Base-by-base conservation (phyloP, 2,329 filamentous ascomycete species). In the Pseudogymnoascus verrucosus region DNA sequence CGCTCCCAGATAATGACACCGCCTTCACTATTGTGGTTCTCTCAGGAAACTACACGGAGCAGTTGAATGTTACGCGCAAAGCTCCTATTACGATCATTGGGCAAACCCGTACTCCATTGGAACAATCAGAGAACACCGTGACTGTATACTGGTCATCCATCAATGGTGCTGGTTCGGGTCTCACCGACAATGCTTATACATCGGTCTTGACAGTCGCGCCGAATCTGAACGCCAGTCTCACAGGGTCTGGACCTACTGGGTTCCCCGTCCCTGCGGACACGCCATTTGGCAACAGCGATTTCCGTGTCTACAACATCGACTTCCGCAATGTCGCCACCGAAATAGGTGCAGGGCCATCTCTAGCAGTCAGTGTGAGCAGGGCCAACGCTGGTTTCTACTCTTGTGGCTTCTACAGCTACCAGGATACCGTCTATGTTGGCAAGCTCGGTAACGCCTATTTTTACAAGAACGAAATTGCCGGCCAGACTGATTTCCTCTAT, bases 351-450 rank as follows among this genome's bases (percentile, higher is more conserved):
- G 85, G 85, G 0, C 87, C 86, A 0, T 78, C 81, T 3, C 79
- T 88, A 42, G 86, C 86, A 0, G 69, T 89, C 5, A 84, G 81
- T 16, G 78, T 88, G 4, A 83, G 82, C 66, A 81, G 84, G 51
- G 85, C 87, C 0, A 89, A 89, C 70, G 80, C 84, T 0, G 84
- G 85, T 0, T 89, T 89, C 70, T 89, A 89, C 71, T 82, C 82
- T 57, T 86, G 83, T 57, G 84, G 85, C 0, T 84, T 89, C 68
- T 86, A 86, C 69, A 85, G 82, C 64, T 89, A 86, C 69, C 87
- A 89, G 73, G 87, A 89, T 66, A 89, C 87, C 6, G 84, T 89
- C 3, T 89, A 88, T 68, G 72, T 89, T 14, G 86, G 86, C 62
- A 89, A 89, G 70, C 76, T 87, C 0, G 86, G 82, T 31, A 88